Percentiles rank a stretch among this genome's conserved stretches.
Conservation (phyloP, 2,329 filamentous ascomycete species). For the Neonectria magnoliae region DNA sequence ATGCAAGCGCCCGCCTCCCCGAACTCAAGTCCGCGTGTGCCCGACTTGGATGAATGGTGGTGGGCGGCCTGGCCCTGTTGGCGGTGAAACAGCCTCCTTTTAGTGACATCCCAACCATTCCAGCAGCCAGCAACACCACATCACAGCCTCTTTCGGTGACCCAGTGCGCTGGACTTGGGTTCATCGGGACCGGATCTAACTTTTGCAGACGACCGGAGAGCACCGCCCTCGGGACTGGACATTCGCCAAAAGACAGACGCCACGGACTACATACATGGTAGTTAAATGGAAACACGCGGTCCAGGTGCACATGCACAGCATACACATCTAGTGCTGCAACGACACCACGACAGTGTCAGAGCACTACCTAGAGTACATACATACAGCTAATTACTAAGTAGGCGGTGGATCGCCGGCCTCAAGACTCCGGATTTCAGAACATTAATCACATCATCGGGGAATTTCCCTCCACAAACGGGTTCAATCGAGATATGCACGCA, state of each 20-base stretch:
- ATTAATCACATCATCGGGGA: conserved; percentile 35
- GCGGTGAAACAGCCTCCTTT: conserved; percentile 23
- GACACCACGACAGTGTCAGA: no score
- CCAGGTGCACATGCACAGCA: conserved; percentile 29
- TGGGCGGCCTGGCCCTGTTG: conserved; percentile 10
- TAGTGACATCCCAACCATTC: neutral
- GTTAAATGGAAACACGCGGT: neutral
- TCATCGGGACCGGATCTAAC: neutral
- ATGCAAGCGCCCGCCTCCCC: conserved; percentile 34
- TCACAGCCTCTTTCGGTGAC: neutral
- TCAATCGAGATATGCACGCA: conserved; percentile 30
- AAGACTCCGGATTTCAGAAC: neutral
- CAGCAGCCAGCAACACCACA: neutral
- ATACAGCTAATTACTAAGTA: no score
- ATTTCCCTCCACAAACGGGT: conserved; percentile 23
- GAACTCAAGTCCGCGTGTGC: conserved; percentile 9
- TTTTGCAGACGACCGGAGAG: neutral
- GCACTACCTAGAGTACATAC: no score
- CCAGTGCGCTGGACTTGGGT: neutral
- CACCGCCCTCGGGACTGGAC: conserved; percentile 27
- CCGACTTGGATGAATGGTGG: neutral
- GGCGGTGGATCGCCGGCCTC: neutral
- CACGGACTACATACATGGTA: conserved; percentile 15
- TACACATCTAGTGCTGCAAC: neutral
- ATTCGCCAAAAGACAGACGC: conserved; percentile 37